phyloP scores from a whole-genome alignment of 2,329 filamentous ascomycete genomes.

The Pseudocercospora macadamiae region DNA sequence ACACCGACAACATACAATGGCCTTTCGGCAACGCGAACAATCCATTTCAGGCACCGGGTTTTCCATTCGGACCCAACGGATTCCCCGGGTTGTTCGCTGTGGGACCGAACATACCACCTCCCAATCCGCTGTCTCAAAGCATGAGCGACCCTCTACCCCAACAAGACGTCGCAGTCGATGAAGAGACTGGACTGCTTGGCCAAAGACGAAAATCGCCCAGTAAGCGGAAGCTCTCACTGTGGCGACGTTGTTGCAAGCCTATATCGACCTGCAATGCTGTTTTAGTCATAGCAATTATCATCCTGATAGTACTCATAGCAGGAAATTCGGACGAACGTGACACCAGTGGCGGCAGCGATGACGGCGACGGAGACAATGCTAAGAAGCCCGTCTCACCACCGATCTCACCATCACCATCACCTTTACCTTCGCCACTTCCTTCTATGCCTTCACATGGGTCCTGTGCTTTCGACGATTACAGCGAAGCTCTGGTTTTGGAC shows the following conservation, averaged over 20 bases:
- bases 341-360: neutral
- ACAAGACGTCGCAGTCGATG: slow-evolving; percentile 7
- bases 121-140: slow-evolving; percentile 15
- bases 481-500: slow-evolving; percentile 16
- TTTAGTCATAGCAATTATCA: slow-evolving; percentile 15
- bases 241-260: slow-evolving; percentile 11
- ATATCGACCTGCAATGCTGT: slow-evolving; percentile 20
- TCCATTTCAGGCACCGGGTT: neutral
- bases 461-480: slow-evolving; percentile 17
- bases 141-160: slow-evolving; percentile 22
- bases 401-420: slow-evolving; percentile 4
- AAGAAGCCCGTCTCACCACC: neutral
- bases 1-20: neutral
- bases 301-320: slow-evolving; percentile 10
- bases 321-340: neutral
- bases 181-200: slow-evolving; percentile 23
- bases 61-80: neutral
- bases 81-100: neutral
- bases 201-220: slow-evolving; percentile 3
- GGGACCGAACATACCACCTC: too few relatives aligned
- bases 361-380: neutral
- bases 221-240: neutral
- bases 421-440: neutral
- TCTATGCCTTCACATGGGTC: slow-evolving; percentile 15
- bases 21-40: slow-evolving; percentile 2